Evolutionary conservation across 371 early-diverging fungal genomes (phyloP).

Genomic region (Actinomucor elegans): DNA sequence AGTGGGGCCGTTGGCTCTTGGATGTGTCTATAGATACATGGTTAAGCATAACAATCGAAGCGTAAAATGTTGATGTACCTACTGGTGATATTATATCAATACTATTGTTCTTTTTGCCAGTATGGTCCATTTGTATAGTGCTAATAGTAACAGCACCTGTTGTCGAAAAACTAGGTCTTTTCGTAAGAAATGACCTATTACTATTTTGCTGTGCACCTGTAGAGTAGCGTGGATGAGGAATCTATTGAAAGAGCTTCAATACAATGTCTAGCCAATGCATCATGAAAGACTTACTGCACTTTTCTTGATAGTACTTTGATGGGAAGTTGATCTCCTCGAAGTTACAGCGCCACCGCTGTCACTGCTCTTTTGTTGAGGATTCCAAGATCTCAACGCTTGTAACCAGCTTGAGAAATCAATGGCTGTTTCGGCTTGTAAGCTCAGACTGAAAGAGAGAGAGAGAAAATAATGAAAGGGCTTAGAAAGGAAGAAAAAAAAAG

Average conservation of each 20-base stretch:
- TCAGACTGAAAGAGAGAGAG: constrained; percentile 7
- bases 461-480: too few species aligned
- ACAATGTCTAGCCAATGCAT: too few species aligned
- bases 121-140: constrained; percentile 3
- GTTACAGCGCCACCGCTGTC: not conserved
- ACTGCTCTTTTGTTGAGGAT: constrained; percentile 2
- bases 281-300: too few species aligned
- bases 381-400: constrained; percentile 26
- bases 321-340: too few species aligned
- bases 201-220: not conserved
- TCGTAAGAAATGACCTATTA: constrained; percentile 6
- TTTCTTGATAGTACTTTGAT: too few species aligned
- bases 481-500: too few species aligned
- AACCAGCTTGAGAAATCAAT: constrained; percentile 34
- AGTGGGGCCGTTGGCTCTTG: constrained; percentile 8
- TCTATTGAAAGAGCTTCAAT: too few species aligned
- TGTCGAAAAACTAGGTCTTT: constrained; percentile 14
- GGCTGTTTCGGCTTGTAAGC: constrained; percentile 28
- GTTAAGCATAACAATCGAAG: not conserved
- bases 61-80: not conserved
- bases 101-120: constrained; percentile 1
- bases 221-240: not conserved
- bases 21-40: not conserved
- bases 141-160: too few species aligned
- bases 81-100: constrained; percentile 1